Conservation (phyloP, 1,284 basidiomycete species). For the Apiotrichum brassicae region DNA sequence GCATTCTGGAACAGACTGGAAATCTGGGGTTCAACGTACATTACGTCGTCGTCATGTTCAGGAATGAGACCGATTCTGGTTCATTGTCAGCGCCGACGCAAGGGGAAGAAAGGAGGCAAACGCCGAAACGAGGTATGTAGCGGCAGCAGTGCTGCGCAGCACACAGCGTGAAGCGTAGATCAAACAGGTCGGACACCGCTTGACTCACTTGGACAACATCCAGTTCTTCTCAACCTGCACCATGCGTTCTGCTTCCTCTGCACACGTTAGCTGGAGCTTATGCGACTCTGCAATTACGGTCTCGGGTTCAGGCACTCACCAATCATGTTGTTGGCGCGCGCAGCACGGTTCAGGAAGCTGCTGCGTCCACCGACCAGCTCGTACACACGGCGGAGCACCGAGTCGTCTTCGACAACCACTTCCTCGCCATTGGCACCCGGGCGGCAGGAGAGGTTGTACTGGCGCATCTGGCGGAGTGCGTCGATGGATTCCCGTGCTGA, state of each 20-base stretch:
- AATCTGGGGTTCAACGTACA: slow-evolving; percentile 45
- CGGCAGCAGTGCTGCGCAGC: neutral
- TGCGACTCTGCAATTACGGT: too few relatives aligned
- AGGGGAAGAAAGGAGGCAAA: neutral
- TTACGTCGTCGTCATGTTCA: slow-evolving; percentile 78
- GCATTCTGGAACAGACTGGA: neutral
- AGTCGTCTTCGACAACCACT: slow-evolving; percentile 33
- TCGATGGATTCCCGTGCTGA: slow-evolving; percentile 56
- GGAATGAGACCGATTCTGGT: slow-evolving; percentile 57
- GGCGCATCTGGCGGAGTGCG: slow-evolving; percentile 56
- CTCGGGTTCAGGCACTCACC: too few relatives aligned
- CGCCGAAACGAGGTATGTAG: too few relatives aligned
- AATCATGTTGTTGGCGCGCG: slow-evolving; percentile 57
- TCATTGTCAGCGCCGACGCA: neutral
- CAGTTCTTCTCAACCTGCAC: slow-evolving; percentile 67
- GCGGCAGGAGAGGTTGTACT: slow-evolving; percentile 26
- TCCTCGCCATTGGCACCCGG: neutral
- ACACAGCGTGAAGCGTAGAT: too few relatives aligned
- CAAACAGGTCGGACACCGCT: too few relatives aligned
- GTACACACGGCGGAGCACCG: slow-evolving; percentile 53
- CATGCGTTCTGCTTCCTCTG: slow-evolving; percentile 57
- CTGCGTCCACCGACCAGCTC: slow-evolving; percentile 67
- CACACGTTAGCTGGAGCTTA: neutral
- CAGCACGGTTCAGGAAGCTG: slow-evolving; percentile 63
- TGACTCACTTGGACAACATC: slow-evolving; percentile 56